Percentiles rank a stretch among this genome's conserved stretches.
phyloP scores from a whole-genome alignment of 192 early-diverging fungal genomes.

The Mortierella alpina region DNA sequence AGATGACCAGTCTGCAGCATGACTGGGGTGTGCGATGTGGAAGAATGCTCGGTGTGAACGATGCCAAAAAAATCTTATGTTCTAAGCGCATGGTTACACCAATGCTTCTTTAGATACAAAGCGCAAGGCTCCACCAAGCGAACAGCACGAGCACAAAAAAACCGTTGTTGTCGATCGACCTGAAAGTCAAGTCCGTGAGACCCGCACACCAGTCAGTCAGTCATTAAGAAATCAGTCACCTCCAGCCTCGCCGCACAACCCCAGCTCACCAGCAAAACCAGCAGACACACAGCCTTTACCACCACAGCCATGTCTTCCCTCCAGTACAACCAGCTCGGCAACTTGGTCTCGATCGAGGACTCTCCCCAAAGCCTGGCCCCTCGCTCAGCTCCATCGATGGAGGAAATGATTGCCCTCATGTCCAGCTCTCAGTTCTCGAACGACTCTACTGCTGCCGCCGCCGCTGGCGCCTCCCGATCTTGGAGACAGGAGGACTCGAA shows the following conservation, averaged over 20 bases:
- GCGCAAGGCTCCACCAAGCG: constrained; percentile 1
- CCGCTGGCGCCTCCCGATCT: constrained; percentile 21
- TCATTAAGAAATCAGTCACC: not conserved
- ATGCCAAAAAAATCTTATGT: not conserved
- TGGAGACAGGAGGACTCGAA: constrained; percentile 41
- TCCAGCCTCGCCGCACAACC: not conserved
- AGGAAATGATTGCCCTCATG: constrained; percentile 45
- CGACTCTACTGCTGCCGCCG: constrained; percentile 27
- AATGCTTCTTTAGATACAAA: constrained; percentile 9
- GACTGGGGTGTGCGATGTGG: not conserved
- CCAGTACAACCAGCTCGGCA: constrained; percentile 45
- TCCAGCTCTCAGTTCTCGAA: constrained; percentile 28
- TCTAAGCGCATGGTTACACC: constrained; percentile 19
- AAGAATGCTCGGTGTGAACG: not conserved
- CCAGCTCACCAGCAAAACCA: not conserved
- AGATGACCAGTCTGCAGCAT: too few species aligned
- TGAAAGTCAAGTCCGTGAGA: not conserved
- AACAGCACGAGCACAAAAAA: not conserved
- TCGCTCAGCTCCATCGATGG: constrained; percentile 42
- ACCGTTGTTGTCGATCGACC: not conserved
- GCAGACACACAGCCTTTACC: not conserved
- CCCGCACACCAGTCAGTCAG: not conserved
- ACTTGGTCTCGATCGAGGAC: constrained; percentile 41
- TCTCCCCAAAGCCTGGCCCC: constrained; percentile 36
- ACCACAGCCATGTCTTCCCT: constrained; percentile 40